These are phyloP conservation scores for Aspergillus chevalieri DNA, from an alignment of 2,329 filamentous ascomycete species.

Conservation along the genomic window DNA sequence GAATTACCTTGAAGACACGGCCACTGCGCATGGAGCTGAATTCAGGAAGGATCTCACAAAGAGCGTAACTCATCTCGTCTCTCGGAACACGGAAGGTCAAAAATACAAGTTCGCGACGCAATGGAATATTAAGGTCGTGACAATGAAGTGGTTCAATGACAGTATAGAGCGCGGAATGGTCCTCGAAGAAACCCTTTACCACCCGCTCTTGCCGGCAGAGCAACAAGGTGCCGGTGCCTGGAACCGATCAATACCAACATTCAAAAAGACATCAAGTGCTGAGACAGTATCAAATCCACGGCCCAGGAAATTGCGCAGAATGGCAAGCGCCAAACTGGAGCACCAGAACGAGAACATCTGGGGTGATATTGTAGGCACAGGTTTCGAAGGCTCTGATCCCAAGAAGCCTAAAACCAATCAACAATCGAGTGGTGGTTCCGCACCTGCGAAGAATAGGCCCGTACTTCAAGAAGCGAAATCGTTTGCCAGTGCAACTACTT, in stretches of 20 bases:
- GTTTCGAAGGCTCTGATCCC: constrained; percentile 22
- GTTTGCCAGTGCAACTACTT: constrained; percentile 34
- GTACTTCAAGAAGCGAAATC: constrained; percentile 29
- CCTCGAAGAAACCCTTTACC: constrained; percentile 77
- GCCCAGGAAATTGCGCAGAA: constrained; percentile 76
- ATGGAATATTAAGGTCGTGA: constrained; percentile 76
- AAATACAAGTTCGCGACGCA: constrained; percentile 84
- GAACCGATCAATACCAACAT: constrained; percentile 45
- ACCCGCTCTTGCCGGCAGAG: constrained; percentile 62
- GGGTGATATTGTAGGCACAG: constrained; percentile 70
- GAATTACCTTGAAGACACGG: constrained; percentile 61
- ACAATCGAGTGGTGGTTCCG: constrained; percentile 14
- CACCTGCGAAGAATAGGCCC: constrained; percentile 12
- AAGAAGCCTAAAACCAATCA: constrained; percentile 21
- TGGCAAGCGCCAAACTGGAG: constrained; percentile 75
- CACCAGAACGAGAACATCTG: constrained; percentile 80
- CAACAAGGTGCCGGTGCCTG: constrained; percentile 74
- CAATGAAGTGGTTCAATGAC: constrained; percentile 77
- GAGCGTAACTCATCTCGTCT: constrained; percentile 80
- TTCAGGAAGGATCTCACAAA: constrained; percentile 86
- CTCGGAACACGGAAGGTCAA: constrained; percentile 68
- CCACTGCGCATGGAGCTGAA: constrained; percentile 66
- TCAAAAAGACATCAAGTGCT: constrained; percentile 33
- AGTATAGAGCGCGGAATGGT: constrained; percentile 83
- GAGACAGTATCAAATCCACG: constrained; percentile 51